A percentile compares a stretch with the other conserved stretches of the same genome.
Evolutionary conservation across 495 filamentous ascomycete genomes (phyloP).

Genomic region (Aspergillus sclerotiicarbonarius): DNA sequence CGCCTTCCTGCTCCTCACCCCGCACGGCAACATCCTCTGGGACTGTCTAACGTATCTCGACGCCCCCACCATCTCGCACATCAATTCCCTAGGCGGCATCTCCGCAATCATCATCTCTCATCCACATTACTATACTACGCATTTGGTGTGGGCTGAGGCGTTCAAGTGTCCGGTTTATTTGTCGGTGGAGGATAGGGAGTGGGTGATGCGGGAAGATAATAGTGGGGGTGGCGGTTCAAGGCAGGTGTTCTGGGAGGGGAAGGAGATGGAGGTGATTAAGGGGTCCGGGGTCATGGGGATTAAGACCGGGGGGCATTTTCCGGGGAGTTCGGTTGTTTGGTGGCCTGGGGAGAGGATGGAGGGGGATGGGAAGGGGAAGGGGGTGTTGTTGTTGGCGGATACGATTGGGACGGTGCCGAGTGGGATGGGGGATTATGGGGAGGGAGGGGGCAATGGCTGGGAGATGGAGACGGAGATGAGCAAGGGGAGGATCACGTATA

Average conservation of each 20-base stretch:
- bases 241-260: slow-evolving; percentile 16
- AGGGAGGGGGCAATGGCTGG: slow-evolving; percentile 40
- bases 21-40: slow-evolving; percentile 68
- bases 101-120: slow-evolving; percentile 76
- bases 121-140: slow-evolving; percentile 75
- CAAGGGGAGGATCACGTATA: slow-evolving; percentile 57
- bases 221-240: too few relatives aligned
- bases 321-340: slow-evolving; percentile 62
- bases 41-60: slow-evolving; percentile 68
- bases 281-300: slow-evolving; percentile 26
- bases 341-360: slow-evolving; percentile 26
- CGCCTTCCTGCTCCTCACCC: slow-evolving; percentile 60
- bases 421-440: slow-evolving; percentile 44
- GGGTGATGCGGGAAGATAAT: slow-evolving; percentile 44
- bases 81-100: slow-evolving; percentile 56
- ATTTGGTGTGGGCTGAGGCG: slow-evolving; percentile 60
- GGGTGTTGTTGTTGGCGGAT: slow-evolving; percentile 66
- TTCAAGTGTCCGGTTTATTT: slow-evolving; percentile 67
- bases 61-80: slow-evolving; percentile 49
- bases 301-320: slow-evolving; percentile 74
- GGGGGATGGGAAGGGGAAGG: slow-evolving; percentile 33
- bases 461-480: too few relatives aligned
- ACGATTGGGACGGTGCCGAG: slow-evolving; percentile 66
- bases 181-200: slow-evolving; percentile 58
- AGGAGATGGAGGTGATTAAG: slow-evolving; percentile 11